These are phyloP conservation scores for Henckelia pumila DNA, from an alignment of 257 asterid genomes.

Conservation along the genomic window DNA sequence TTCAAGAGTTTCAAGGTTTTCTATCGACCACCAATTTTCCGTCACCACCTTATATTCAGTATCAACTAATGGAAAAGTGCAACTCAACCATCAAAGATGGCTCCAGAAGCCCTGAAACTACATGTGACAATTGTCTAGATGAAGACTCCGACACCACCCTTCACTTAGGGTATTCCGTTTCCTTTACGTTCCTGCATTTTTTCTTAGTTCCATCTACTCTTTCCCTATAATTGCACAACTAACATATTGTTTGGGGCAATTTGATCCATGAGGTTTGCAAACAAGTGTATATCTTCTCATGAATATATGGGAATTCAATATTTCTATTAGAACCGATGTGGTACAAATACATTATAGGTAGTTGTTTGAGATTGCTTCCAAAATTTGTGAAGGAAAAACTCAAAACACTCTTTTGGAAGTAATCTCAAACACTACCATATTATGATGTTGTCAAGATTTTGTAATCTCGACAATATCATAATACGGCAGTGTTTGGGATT, in stretches of 20 bases:
- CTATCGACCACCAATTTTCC: conserved; percentile 24
- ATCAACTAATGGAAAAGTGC: conserved; percentile 23
- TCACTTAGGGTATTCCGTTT: conserved; percentile 44
- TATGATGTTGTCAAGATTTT: neutral
- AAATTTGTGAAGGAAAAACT: too few relatives aligned
- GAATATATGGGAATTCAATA: neutral
- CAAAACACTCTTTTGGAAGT: too few relatives aligned
- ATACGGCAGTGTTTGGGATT: too few relatives aligned
- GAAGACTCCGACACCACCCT: conserved; percentile 60
- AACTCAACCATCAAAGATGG: conserved; percentile 27
- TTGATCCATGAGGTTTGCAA: neutral
- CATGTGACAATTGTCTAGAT: conserved; percentile 35
- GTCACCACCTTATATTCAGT: conserved; percentile 35
- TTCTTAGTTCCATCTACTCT: neutral
- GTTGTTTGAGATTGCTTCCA: too few relatives aligned
- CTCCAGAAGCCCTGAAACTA: conserved; percentile 43
- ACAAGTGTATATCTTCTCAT: neutral
- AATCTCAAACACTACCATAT: too few relatives aligned
- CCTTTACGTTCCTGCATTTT: neutral
- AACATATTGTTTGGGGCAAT: neutral
- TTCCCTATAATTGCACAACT: neutral
- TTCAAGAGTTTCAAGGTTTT: conserved; percentile 39
- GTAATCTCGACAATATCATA: too few relatives aligned
- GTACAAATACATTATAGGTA: too few relatives aligned
- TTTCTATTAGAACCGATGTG: neutral